Conservation (phyloP, 2,329 filamentous ascomycete species). For the Pestalotiopsis sp. region DNA sequence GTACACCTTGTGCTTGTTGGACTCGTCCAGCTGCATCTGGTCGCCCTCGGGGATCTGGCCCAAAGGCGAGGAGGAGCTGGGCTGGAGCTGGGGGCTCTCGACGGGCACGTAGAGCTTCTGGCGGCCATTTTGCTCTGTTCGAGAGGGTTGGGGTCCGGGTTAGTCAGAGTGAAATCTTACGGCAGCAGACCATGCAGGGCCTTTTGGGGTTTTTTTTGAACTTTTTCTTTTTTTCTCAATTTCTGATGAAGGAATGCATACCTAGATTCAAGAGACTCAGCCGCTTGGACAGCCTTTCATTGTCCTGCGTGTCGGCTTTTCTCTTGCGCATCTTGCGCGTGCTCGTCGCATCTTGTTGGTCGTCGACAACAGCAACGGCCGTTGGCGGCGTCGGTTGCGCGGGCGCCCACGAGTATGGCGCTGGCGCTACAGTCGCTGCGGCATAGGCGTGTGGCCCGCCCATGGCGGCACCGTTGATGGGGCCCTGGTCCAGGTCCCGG, state of each 20-base stretch:
- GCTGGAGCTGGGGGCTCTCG: slow-evolving; percentile 44
- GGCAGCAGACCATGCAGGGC: not conserved
- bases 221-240: slow-evolving; percentile 2
- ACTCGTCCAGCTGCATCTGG: slow-evolving; percentile 83
- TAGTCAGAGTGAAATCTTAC: not conserved
- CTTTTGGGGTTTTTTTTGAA: not conserved
- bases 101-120: slow-evolving; percentile 69
- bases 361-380: slow-evolving; percentile 12
- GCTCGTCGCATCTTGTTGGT: slow-evolving; percentile 16
- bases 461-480: slow-evolving; percentile 4
- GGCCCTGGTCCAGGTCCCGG: not conserved
- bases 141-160: not conserved
- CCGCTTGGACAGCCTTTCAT: slow-evolving; percentile 80
- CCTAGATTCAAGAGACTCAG: slow-evolving; percentile 82
- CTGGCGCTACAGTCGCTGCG: not conserved
- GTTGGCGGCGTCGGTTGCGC: not conserved
- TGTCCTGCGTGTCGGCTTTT: slow-evolving; percentile 62
- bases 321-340: slow-evolving; percentile 52
- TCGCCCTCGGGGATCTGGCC: slow-evolving; percentile 47
- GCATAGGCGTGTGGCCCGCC: not conserved
- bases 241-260: slow-evolving; percentile 43
- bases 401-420: not conserved
- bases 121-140: slow-evolving; percentile 59
- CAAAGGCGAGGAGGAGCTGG: slow-evolving; percentile 23
- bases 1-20: slow-evolving; percentile 78